A percentile compares a stretch with the other conserved stretches of the same genome.
These are phyloP conservation scores for Aspergillus sp. DNA, from an alignment of 2,329 filamentous ascomycete genomes.

Conservation along the genomic window DNA sequence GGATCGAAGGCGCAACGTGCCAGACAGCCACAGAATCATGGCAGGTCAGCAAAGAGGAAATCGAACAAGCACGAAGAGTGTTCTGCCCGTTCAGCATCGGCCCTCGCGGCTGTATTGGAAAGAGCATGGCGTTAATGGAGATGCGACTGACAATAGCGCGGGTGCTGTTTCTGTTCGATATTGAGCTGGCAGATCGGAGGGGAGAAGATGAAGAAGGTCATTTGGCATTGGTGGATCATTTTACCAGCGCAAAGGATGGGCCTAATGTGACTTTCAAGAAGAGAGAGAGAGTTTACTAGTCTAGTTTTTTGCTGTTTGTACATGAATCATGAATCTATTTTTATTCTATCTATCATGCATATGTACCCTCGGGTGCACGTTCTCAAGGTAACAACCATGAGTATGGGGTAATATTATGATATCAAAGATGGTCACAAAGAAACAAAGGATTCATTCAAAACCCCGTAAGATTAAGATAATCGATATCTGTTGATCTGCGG, in stretches of 20 bases:
- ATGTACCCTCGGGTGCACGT: too few relatives aligned
- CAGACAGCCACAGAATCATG: slow-evolving; percentile 31
- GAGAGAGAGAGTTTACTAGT: background rate
- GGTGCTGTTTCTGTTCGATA: slow-evolving; percentile 36
- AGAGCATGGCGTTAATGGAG: slow-evolving; percentile 40
- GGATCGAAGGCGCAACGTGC: slow-evolving; percentile 50
- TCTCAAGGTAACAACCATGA: too few relatives aligned
- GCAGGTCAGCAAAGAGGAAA: slow-evolving; percentile 46
- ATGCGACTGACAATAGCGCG: slow-evolving; percentile 35
- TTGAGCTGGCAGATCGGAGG: slow-evolving; percentile 27
- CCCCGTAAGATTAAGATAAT: too few relatives aligned
- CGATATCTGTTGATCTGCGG: too few relatives aligned
- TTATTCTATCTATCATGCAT: too few relatives aligned
- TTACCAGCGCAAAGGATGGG: slow-evolving; percentile 32
- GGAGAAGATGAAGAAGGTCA: slow-evolving; percentile 32
- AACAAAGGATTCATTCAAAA: too few relatives aligned
- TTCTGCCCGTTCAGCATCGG: slow-evolving; percentile 60
- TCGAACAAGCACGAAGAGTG: slow-evolving; percentile 55
- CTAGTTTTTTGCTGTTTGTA: too few relatives aligned
- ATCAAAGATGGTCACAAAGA: too few relatives aligned
- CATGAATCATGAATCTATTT: too few relatives aligned
- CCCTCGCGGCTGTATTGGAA: slow-evolving; percentile 38
- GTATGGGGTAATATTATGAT: too few relatives aligned
- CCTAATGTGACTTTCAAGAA: slow-evolving; percentile 25
- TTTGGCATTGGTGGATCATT: slow-evolving; percentile 33